These are phyloP conservation scores for Tolypocladium inflatum DNA, from an alignment of 2,329 filamentous ascomycete genomes.

Conservation along the genomic window DNA sequence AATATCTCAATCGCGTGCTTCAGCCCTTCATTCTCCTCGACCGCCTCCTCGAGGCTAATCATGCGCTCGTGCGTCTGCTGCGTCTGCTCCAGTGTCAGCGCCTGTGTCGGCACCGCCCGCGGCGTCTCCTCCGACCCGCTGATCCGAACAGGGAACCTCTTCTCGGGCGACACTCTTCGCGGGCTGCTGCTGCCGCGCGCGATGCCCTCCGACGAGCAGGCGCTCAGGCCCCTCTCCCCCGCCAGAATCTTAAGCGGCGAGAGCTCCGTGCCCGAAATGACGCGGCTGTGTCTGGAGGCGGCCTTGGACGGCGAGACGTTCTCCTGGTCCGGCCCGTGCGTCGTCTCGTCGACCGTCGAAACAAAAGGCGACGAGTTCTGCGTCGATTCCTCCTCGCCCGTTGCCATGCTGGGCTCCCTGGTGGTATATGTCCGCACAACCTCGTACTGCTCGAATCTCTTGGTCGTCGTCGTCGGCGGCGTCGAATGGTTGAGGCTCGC, in stretches of 20 bases:
- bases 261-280: conserved; percentile 47
- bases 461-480: conserved; percentile 18
- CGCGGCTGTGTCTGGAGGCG: conserved; percentile 35
- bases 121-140: conserved; percentile 21
- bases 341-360: conserved; percentile 20
- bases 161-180: conserved; percentile 40
- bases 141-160: conserved; percentile 53
- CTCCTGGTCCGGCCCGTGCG: conserved; percentile 27
- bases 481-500: conserved; percentile 25
- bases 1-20: conserved; percentile 53
- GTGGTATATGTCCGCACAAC: conserved; percentile 15
- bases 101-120: not conserved
- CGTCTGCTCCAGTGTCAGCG: not conserved
- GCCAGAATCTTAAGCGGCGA: conserved; percentile 49
- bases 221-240: conserved; percentile 15
- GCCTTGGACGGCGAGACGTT: conserved; percentile 37
- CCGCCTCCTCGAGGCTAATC: conserved; percentile 41
- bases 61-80: conserved; percentile 22
- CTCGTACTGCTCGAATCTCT: conserved; percentile 24
- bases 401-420: not conserved
- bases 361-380: conserved; percentile 18
- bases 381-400: not conserved
- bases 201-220: conserved; percentile 14
- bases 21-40: conserved; percentile 45
- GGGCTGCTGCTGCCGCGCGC: conserved; percentile 29